These are phyloP conservation scores for Lenwebbia sp. DNA, from an alignment of 345 rosid genomes.

Conservation along the genomic window DNA sequence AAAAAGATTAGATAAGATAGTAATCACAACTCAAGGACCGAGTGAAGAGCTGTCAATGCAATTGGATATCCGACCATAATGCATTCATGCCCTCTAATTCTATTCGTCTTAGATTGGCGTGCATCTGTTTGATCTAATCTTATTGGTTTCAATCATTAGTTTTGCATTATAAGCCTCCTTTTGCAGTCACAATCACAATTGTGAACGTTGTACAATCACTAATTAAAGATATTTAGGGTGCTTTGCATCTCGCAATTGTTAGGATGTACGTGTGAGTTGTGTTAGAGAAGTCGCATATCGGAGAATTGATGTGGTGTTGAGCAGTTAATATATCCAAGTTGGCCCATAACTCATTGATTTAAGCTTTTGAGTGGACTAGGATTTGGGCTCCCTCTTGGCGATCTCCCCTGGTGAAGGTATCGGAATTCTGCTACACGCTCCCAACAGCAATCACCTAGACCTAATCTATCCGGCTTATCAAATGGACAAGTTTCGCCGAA, in stretches of 20 bases:
- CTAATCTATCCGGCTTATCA: too few species aligned
- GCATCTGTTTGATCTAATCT: not conserved
- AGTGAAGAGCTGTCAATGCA: not conserved
- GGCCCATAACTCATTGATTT: too few species aligned
- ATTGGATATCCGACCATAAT: not conserved
- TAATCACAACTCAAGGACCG: not conserved
- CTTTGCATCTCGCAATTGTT: not conserved
- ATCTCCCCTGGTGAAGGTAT: too few species aligned
- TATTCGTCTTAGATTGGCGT: not conserved
- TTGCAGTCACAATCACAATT: not conserved
- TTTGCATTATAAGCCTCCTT: not conserved
- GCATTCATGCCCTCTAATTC: not conserved
- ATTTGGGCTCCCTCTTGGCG: too few species aligned
- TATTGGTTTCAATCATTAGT: not conserved
- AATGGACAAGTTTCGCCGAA: not conserved
- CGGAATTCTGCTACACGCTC: too few species aligned
- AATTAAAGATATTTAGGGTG: not conserved
- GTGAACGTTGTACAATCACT: not conserved
- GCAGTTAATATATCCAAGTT: too few species aligned
- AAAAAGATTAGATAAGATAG: not conserved
- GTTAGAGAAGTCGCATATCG: too few species aligned
- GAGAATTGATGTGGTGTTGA: too few species aligned
- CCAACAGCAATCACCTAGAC: too few species aligned
- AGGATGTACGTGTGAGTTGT: too few species aligned
- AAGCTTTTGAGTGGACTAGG: too few species aligned